Evolutionary conservation across 2,329 filamentous ascomycete genomes (phyloP).

Genomic region (Rutstroemia sp.): DNA sequence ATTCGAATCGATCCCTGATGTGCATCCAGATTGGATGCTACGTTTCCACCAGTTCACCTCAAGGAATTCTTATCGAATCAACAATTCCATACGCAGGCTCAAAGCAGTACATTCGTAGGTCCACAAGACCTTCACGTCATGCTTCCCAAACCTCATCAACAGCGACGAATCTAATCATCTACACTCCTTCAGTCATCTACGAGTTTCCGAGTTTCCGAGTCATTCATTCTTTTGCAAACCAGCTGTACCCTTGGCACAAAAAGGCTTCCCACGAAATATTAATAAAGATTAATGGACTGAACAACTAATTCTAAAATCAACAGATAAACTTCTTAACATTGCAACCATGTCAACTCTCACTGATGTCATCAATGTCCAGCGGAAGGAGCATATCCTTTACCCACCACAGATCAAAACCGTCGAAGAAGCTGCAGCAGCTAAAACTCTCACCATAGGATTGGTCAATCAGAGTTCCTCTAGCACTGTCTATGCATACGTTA

Average conservation of each 20-base stretch:
- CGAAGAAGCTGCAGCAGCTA: not conserved
- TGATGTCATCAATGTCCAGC: constrained; percentile 13
- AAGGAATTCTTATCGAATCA: not conserved
- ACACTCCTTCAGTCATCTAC: not conserved
- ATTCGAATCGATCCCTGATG: not conserved
- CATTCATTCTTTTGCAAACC: not conserved
- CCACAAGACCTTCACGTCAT: constrained; percentile 5
- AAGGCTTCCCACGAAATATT: not conserved
- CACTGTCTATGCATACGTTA: constrained; percentile 62
- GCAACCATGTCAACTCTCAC: constrained; percentile 17
- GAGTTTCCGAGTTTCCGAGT: not conserved
- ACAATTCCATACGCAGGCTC: not conserved
- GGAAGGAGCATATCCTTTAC: constrained; percentile 11
- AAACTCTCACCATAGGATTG: constrained; percentile 50
- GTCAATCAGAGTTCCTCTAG: constrained; percentile 59
- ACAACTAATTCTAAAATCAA: not conserved
- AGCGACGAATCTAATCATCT: constrained; percentile 8
- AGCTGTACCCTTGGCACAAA: not conserved
- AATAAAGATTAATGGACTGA: not conserved
- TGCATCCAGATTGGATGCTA: not conserved
- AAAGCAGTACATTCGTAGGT: not conserved
- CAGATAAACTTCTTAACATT: not conserved
- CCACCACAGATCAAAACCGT: constrained; percentile 8
- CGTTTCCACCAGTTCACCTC: not conserved
- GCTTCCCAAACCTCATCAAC: constrained; percentile 3